Evolutionary conservation across 306 rosid species (phyloP), one percentile per base, ranked within the genome.

Genomic region (Corylus avellana): DNA sequence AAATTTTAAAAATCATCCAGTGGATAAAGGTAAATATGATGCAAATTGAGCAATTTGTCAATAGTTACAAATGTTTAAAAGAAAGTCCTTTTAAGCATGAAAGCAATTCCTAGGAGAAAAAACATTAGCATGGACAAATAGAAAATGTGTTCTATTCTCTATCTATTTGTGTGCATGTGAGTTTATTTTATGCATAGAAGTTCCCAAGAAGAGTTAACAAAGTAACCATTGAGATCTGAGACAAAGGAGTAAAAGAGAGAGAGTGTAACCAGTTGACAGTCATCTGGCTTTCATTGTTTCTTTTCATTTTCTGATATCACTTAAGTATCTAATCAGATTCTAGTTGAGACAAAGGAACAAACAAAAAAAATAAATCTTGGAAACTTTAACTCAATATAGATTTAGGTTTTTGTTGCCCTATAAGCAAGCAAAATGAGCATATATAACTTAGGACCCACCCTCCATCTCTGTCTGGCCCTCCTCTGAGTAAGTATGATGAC

Each of bases 401-500:
- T 61, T 27, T 11, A 8, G 18, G 37, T 61, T 71, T 51, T 32
- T 17, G 18, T 9, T 54, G 69, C 18, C 54, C 70, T 67, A 50
- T 57, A 59, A 75, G 44, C 29, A 72, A 46, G 44, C 56, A 66
- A 63, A 42, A 57, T 75, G 68, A 75, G 53, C 22, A 73, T 64
- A 57, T 18, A 35, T 62, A 79, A 84, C 71, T 79, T 75, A 56
- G 57, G 46, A 86, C 89, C 64, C 75, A 87, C 90, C 88, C 85
- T 86, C 80, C 81, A 75, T 62, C 66, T 79, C 75, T 82, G 70
- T 76, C 68, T 74, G 27, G 66, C 77, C 70, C 70, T 76, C 85
- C 74, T 84, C 46, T 67, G 79, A 47, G 79, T 71, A 71, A 91
- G 53, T 85, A 91, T 92, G 39, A 88, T 79, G 70, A 81, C 78